Percentiles rank a stretch among this genome's conserved stretches.
These are phyloP conservation scores for Davidsoniella eucalypti DNA, from an alignment of 2,329 filamentous ascomycete genomes.

Conservation along the genomic window DNA sequence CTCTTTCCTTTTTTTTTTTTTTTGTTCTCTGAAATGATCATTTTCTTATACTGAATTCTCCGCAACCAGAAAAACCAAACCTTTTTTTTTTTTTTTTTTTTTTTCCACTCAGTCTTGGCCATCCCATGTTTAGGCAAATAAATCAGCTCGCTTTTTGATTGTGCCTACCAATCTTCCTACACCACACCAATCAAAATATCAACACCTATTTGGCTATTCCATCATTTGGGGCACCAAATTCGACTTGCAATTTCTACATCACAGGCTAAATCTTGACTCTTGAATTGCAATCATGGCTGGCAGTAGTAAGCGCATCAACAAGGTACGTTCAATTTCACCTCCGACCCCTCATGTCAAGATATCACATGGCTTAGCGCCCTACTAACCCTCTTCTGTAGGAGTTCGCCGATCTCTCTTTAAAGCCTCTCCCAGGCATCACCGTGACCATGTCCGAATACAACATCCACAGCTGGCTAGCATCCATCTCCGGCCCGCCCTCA, in stretches of 20 bases:
- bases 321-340: slow-evolving; percentile 18
- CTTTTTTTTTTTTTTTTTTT: too few species aligned
- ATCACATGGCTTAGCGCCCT: too few species aligned
- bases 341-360: not conserved
- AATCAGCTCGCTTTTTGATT: not conserved
- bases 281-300: slow-evolving; percentile 18
- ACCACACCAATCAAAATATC: too few species aligned
- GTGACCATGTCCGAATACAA: slow-evolving; percentile 20
- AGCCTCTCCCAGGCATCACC: slow-evolving; percentile 30
- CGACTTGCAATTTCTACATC: too few species aligned
- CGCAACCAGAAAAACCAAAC: too few species aligned
- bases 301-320: slow-evolving; percentile 26
- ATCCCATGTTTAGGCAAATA: not conserved
- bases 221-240: too few species aligned
- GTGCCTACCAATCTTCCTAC: not conserved
- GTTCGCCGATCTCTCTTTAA: slow-evolving; percentile 31
- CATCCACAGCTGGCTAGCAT: slow-evolving; percentile 37
- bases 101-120: too few species aligned
- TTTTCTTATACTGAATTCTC: too few species aligned
- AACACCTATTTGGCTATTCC: too few species aligned
- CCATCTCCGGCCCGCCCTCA: slow-evolving; percentile 27
- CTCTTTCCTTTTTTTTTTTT: too few species aligned
- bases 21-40: too few species aligned
- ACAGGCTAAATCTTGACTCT: too few species aligned
- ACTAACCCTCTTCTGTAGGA: slow-evolving; percentile 25